phyloP scores from a whole-genome alignment of 768 basidiomycete genomes.

The Amanita thiersii region DNA sequence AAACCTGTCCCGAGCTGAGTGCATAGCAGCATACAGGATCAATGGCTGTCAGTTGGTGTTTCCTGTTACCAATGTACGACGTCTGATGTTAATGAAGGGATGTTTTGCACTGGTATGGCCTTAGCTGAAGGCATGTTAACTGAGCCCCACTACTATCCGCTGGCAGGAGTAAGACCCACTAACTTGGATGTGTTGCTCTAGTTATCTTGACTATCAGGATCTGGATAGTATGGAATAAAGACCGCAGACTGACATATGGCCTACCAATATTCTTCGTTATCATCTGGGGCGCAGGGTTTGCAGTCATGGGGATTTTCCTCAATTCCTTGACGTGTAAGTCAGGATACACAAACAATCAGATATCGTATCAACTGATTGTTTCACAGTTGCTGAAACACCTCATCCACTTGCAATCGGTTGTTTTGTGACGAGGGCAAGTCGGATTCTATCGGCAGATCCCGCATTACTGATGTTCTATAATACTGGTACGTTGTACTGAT shows the following conservation, averaged over 20 bases:
- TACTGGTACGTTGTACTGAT: neutral
- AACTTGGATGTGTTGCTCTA: neutral
- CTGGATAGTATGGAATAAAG: neutral
- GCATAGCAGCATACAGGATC: neutral
- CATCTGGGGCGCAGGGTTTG: neutral
- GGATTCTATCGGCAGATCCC: neutral
- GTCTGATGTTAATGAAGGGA: neutral
- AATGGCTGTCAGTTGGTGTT: neutral
- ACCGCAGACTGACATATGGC: neutral
- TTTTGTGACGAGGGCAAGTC: neutral
- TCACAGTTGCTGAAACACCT: neutral
- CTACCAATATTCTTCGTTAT: neutral
- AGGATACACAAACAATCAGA: neutral
- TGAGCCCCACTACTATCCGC: neutral
- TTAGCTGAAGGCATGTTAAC: slow-evolving; percentile 2
- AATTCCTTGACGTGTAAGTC: neutral
- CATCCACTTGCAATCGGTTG: neutral
- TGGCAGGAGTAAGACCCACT: neutral
- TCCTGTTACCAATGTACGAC: neutral
- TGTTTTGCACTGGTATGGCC: neutral
- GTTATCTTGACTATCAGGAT: neutral
- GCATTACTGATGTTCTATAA: neutral
- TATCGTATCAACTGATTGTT: neutral
- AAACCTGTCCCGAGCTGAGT: neutral
- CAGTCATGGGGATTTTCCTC: neutral